Evolutionary conservation across 352 stramenopile genomes (phyloP).

Genomic region (Globisporangium middletonii): DNA sequence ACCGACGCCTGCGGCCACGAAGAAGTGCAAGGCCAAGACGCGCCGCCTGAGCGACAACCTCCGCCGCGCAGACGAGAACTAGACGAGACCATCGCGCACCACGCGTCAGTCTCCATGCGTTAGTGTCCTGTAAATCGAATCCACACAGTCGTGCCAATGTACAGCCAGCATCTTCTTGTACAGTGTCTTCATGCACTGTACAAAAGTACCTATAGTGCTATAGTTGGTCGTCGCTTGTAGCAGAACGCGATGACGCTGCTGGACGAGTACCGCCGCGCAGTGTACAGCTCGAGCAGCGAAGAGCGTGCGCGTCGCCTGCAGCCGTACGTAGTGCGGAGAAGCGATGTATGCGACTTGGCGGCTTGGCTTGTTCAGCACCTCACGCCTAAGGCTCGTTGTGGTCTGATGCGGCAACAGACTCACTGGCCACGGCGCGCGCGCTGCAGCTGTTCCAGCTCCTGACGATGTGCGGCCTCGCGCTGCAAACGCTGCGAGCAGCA

Average conservation of each 20-base stretch:
- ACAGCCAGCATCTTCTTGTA: too few species aligned
- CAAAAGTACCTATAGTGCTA: too few species aligned
- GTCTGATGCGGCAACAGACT: not conserved
- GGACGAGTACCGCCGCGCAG: conserved; percentile 49
- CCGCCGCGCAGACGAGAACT: conserved; percentile 3
- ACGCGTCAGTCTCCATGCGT: not conserved
- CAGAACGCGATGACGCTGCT: conserved; percentile 80
- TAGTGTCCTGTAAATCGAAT: too few species aligned
- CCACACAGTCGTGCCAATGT: too few species aligned
- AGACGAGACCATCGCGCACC: not conserved
- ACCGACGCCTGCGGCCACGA: conserved; percentile 4
- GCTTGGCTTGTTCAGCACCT: not conserved
- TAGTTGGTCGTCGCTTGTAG: too few species aligned
- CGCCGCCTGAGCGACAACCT: conserved; percentile 5
- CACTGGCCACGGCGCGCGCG: not conserved
- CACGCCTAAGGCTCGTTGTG: not conserved
- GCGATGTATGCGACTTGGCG: not conserved
- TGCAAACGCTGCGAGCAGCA: not conserved
- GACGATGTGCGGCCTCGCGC: too few species aligned
- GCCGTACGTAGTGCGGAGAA: conserved; percentile 29
- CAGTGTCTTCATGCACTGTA: too few species aligned
- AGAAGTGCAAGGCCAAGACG: conserved; percentile 10
- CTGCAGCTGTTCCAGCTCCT: not conserved
- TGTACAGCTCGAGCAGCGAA: conserved; percentile 28
- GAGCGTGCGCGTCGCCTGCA: conserved; percentile 29